Conservation (phyloP, 1,139 yeast species). For the Suhomyces ambrosiae region DNA sequence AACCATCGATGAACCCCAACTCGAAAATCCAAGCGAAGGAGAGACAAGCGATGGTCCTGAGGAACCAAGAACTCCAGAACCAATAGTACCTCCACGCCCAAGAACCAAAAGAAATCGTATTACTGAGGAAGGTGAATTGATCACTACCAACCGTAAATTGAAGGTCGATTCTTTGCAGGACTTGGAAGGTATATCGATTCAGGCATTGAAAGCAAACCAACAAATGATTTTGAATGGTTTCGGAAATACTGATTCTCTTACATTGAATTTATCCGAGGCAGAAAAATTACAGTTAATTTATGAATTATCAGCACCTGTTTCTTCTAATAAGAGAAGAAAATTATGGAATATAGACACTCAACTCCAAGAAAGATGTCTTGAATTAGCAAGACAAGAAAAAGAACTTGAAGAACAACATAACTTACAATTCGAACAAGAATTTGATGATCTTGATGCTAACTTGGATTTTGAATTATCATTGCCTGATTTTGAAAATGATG, state of each 20-base stretch:
- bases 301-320: constrained; percentile 36
- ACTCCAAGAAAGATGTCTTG: constrained; percentile 34
- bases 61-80: constrained; percentile 23
- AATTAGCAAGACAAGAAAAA: constrained; percentile 31
- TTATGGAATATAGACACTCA: constrained; percentile 25
- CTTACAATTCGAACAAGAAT: constrained; percentile 25
- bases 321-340: constrained; percentile 24
- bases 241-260: constrained; percentile 21
- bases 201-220: constrained; percentile 37
- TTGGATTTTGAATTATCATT: constrained; percentile 45
- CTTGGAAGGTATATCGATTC: constrained; percentile 41
- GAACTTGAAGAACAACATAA: constrained; percentile 22
- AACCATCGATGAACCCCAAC: constrained; percentile 20
- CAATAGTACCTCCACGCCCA: constrained; percentile 17
- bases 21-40: constrained; percentile 14
- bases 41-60: constrained; percentile 21
- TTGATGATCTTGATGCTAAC: constrained; percentile 25
- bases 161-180: constrained; percentile 38
- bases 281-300: constrained; percentile 41
- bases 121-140: constrained; percentile 42
- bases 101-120: constrained; percentile 28
- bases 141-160: constrained; percentile 42
- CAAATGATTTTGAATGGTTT: constrained; percentile 21
- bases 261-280: constrained; percentile 31
- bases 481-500: constrained; percentile 36